Base-by-base conservation (phyloP, 345 rosid species). In the Lagerstroemia speciosa region DNA sequence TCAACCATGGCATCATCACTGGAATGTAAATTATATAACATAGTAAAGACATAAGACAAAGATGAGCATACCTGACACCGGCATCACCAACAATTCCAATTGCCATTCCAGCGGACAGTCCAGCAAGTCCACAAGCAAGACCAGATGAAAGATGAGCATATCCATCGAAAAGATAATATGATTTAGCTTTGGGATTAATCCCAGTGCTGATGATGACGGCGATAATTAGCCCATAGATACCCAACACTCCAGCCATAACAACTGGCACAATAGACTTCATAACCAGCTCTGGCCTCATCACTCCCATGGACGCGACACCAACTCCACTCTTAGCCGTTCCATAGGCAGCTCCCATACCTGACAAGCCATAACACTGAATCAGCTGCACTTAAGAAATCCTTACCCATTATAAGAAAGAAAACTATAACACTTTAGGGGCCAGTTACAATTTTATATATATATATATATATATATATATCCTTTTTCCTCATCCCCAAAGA, bases 41-140 rank as follows among this genome's bases (percentile, higher is more conserved):
- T n/a, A 9, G 36, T 19, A 5, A 36, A 55, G 43, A 5, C 29
- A 22, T 24, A 32, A 33, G 16, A 15, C 26, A 50, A 27, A 31
- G n/a, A 64, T 15, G 26, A 72, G 41, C 64, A 58, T 77, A 75
- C 85, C 85, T 71, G 70, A 82, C 85, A 68, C 85, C 85, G 26
- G 85, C 85, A 75, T 82, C 85, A 50, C 85, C 85, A 77, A 82
- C 85, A 71, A 82, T 75, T 45, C 85, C 85, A 20, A 82, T 82
- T 27, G 85, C 85, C 85, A 82, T 82, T 57, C 85, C 85, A 68
- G 85, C 85, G 27, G 85, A 79, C n/a, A 82, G 83, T 50, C 85
- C 85, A 24, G 83, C 85, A 66, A 82, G 85, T 67, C 85, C 85
- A 72, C 85, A 82, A 66, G 85, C 73, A 64, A 82, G 80, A 70